A percentile compares a stretch with the other conserved stretches of the same genome.
Evolutionary conservation across 768 basidiomycete genomes (phyloP).

Genomic region (Boletus pseudopeckii): DNA sequence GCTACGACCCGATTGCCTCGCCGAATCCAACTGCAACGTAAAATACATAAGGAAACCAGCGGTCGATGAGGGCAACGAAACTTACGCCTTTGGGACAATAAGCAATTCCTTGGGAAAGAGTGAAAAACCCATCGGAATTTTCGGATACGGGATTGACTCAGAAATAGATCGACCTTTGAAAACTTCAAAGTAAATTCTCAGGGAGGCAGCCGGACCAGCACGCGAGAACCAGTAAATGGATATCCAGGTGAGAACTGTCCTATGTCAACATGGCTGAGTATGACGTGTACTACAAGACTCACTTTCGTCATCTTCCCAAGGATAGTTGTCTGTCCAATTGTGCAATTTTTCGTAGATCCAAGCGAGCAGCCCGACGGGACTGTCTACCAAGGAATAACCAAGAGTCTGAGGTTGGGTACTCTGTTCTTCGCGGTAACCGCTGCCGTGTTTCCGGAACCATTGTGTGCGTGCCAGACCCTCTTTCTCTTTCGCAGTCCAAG

Average conservation of each 20-base stretch:
- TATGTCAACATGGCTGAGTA: neutral
- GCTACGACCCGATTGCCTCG: slow-evolving; percentile 42
- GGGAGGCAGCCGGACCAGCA: slow-evolving; percentile 53
- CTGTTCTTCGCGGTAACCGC: slow-evolving; percentile 33
- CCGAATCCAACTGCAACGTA: slow-evolving; percentile 40
- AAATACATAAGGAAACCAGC: too few relatives aligned
- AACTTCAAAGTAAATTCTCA: slow-evolving; percentile 57
- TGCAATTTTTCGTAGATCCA: slow-evolving; percentile 56
- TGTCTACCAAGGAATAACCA: slow-evolving; percentile 54
- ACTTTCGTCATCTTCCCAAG: slow-evolving; percentile 58
- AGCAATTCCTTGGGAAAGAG: slow-evolving; percentile 50
- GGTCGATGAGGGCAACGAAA: neutral
- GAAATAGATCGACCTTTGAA: neutral
- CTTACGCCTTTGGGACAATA: slow-evolving; percentile 38
- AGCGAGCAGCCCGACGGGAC: slow-evolving; percentile 50
- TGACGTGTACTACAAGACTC: slow-evolving; percentile 4
- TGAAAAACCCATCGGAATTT: slow-evolving; percentile 48
- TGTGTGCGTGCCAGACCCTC: slow-evolving; percentile 17
- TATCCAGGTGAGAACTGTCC: slow-evolving; percentile 55
- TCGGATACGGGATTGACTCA: neutral
- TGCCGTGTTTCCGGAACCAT: slow-evolving; percentile 21
- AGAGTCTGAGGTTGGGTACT: slow-evolving; percentile 49
- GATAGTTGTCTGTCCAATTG: slow-evolving; percentile 49
- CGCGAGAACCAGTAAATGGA: slow-evolving; percentile 59
- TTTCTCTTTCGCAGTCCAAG: slow-evolving; percentile 28